These are phyloP conservation scores for Hydnomerulius pinastri DNA, from an alignment of 768 basidiomycete genomes.

Conservation along the genomic window DNA sequence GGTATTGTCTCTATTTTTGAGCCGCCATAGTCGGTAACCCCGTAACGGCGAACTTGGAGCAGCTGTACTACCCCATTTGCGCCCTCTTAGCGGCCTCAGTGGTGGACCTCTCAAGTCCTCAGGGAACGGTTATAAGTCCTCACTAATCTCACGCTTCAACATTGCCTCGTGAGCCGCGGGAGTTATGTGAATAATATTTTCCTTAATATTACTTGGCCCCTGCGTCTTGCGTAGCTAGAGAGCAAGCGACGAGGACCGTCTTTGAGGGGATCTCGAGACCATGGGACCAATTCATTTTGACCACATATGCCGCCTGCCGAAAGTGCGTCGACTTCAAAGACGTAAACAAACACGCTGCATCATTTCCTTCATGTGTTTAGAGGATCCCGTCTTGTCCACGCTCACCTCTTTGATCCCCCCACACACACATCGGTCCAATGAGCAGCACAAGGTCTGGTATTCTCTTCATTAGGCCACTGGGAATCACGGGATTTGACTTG, in stretches of 20 bases:
- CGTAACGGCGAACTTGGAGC: constrained; percentile 11
- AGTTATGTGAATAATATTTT: constrained; percentile 10
- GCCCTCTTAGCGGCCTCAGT: constrained; percentile 8
- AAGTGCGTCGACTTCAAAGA: constrained; percentile 11
- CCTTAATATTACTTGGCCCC: constrained; percentile 12
- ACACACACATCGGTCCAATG: not conserved
- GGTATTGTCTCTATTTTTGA: constrained; percentile 7
- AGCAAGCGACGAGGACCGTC: not conserved
- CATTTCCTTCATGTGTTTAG: constrained; percentile 14
- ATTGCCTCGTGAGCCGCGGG: constrained; percentile 9
- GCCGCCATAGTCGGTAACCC: not conserved
- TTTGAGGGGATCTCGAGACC: constrained; percentile 5
- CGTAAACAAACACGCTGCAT: constrained; percentile 29
- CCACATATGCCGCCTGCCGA: constrained; percentile 10
- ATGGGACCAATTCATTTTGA: constrained; percentile 12
- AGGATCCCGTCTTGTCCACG: constrained; percentile 18
- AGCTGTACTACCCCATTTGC: constrained; percentile 11
- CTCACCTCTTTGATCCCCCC: not conserved
- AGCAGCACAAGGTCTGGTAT: not conserved
- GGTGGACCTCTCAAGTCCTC: constrained; percentile 7
- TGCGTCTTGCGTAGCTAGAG: constrained; percentile 11
- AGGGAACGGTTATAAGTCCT: constrained; percentile 5
- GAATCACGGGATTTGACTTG: constrained; percentile 11
- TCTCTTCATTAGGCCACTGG: constrained; percentile 2
- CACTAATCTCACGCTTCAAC: constrained; percentile 8